Evolutionary conservation across 1,284 basidiomycete genomes (phyloP).

Genomic region (Cryptococcus floricola): DNA sequence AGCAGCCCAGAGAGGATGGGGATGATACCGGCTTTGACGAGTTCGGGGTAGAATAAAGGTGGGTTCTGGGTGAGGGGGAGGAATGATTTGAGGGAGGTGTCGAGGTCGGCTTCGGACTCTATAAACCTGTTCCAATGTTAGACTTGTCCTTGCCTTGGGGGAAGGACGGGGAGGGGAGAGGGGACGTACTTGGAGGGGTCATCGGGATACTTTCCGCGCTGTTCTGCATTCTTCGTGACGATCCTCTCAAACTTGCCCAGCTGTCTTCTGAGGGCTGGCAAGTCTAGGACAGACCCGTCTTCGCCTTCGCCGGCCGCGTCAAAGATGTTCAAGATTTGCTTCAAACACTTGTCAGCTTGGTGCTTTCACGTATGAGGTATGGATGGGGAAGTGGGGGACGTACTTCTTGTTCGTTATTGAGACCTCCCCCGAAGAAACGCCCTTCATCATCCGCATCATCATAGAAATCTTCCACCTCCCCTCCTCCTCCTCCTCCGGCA

Average conservation of each 20-base stretch:
- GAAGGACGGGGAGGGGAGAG: neutral
- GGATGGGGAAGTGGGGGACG: constrained; percentile 53
- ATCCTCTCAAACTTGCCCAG: constrained; percentile 80
- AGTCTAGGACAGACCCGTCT: constrained; percentile 45
- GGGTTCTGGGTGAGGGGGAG: constrained; percentile 86
- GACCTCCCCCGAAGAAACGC: constrained; percentile 85
- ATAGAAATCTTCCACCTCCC: constrained; percentile 9
- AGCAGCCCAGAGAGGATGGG: constrained; percentile 71
- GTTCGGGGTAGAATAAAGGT: constrained; percentile 78
- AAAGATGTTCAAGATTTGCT: constrained; percentile 68
- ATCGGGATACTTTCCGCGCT: constrained; percentile 83
- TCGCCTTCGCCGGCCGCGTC: constrained; percentile 57
- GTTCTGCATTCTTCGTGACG: constrained; percentile 89
- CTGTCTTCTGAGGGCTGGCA: constrained; percentile 67
- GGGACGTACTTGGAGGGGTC: constrained; percentile 76
- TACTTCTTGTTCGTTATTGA: constrained; percentile 84
- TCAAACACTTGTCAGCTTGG: neutral
- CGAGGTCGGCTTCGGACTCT: constrained; percentile 93
- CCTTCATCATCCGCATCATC: constrained; percentile 65
- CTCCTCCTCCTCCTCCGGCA: neutral
- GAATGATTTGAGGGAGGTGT: constrained; percentile 77
- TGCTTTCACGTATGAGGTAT: neutral
- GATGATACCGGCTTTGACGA: constrained; percentile 70
- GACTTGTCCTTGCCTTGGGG: neutral
- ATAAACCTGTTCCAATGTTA: constrained; percentile 69